Conservation (phyloP, 164 flowering plant species). For the Malania oleifera region DNA sequence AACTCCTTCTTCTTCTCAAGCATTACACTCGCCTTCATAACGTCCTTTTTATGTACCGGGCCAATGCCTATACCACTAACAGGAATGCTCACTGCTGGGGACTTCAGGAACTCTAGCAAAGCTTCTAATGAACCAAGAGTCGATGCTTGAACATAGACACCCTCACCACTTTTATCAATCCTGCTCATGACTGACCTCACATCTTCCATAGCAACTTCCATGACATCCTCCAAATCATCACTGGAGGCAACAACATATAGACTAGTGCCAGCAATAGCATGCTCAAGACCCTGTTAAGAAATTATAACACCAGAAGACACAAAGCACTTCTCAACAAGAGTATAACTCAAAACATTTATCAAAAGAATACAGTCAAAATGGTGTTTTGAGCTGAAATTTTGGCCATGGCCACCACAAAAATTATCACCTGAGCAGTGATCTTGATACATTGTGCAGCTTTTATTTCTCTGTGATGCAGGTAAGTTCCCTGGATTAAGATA, state of each 20-base stretch:
- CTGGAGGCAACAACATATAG: conserved; percentile 82
- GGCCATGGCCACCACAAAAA: background rate
- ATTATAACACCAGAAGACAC: background rate
- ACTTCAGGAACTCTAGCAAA: conserved; percentile 83
- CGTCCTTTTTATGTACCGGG: conserved; percentile 96
- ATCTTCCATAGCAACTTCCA: conserved; percentile 75
- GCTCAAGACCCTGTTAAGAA: conserved; percentile 82
- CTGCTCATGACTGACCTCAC: conserved; percentile 80
- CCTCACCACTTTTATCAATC: conserved; percentile 94
- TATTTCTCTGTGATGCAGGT: conserved; percentile 80
- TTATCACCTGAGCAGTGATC: conserved; percentile 83
- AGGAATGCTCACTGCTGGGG: conserved; percentile 81
- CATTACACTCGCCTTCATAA: conserved; percentile 96
- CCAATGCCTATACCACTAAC: conserved; percentile 95
- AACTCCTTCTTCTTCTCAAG: conserved; percentile 97
- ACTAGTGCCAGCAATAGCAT: conserved; percentile 93
- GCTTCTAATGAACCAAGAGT: conserved; percentile 99
- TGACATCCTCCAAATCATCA: conserved; percentile 79
- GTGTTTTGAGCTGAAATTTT: too few species aligned
- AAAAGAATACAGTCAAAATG: background rate
- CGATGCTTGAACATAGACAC: conserved; percentile 96
- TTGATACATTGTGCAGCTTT: conserved; percentile 98
- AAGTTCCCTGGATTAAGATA: conserved; percentile 57
- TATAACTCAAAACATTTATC: background rate
- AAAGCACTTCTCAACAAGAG: background rate